Evolutionary conservation across 2,329 filamentous ascomycete species (phyloP).

Genomic region (Tolypocladium tropicale): DNA sequence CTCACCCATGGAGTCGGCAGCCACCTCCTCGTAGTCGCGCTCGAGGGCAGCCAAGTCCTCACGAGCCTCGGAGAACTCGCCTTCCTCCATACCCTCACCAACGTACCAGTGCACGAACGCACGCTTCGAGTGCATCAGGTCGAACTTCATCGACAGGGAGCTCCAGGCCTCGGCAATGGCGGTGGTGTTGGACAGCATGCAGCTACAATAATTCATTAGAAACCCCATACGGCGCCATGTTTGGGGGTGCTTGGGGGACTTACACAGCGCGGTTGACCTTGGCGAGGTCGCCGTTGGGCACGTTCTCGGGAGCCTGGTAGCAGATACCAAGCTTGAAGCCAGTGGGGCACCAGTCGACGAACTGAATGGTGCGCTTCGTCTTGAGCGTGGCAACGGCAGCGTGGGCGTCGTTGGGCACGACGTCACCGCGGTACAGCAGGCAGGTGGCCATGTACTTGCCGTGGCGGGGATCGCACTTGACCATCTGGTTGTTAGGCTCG

Average conservation of each 20-base stretch:
- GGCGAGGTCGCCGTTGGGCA: conserved; percentile 93
- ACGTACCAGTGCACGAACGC: conserved; percentile 99
- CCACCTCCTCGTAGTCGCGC: conserved; percentile 98
- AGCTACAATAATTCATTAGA: conserved; percentile 39
- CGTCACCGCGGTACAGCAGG: conserved; percentile 94
- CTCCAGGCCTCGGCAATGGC: conserved; percentile 98
- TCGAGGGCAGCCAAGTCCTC: conserved; percentile 97
- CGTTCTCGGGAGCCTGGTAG: conserved; percentile 94
- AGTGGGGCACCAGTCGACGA: conserved; percentile 99
- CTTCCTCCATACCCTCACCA: conserved; percentile 99
- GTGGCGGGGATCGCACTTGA: conserved; percentile 96
- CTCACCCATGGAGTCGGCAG: conserved; percentile 81
- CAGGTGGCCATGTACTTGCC: conserved; percentile 99
- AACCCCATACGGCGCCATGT: background rate
- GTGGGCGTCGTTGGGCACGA: conserved; percentile 94
- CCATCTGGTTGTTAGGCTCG: conserved; percentile 99
- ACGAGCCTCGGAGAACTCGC: conserved; percentile 98
- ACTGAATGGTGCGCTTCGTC: conserved; percentile 98
- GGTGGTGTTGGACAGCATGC: conserved; percentile 98
- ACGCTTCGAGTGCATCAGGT: conserved; percentile 99
- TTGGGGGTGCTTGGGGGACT: conserved; percentile 20
- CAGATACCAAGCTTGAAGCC: conserved; percentile 99
- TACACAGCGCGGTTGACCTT: conserved; percentile 98
- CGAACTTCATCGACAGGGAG: conserved; percentile 93
- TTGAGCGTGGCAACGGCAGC: conserved; percentile 89